Conservation (phyloP, 108 stramenopile genomes). For the Cylindrotheca closterium region DNA sequence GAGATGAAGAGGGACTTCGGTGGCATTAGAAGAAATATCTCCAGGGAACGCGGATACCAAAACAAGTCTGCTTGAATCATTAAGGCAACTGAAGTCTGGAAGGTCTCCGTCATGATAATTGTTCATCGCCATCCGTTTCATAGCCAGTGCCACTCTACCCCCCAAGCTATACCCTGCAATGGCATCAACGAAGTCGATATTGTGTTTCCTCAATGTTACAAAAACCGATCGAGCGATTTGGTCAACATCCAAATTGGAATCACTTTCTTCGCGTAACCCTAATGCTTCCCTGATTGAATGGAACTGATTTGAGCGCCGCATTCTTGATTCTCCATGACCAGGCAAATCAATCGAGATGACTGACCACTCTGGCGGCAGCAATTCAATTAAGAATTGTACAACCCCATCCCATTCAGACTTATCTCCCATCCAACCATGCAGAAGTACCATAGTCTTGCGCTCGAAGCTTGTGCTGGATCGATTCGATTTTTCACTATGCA, state of each 20-base stretch:
- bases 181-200: slow-evolving; percentile 55
- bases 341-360: slow-evolving; percentile 71
- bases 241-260: slow-evolving; percentile 36
- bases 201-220: slow-evolving; percentile 45
- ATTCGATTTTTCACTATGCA: neutral
- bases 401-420: slow-evolving; percentile 77
- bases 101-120: slow-evolving; percentile 2
- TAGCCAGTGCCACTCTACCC: slow-evolving; percentile 82
- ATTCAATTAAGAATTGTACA: slow-evolving; percentile 23
- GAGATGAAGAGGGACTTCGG: neutral
- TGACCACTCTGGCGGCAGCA: slow-evolving; percentile 58
- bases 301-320: slow-evolving; percentile 25
- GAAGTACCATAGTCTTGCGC: slow-evolving; percentile 61
- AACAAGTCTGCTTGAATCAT: slow-evolving; percentile 30
- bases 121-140: slow-evolving; percentile 42
- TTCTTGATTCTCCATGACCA: slow-evolving; percentile 64
- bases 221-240: slow-evolving; percentile 55
- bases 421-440: slow-evolving; percentile 91
- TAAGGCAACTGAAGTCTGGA: neutral
- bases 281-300: slow-evolving; percentile 36
- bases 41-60: slow-evolving; percentile 36
- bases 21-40: neutral
- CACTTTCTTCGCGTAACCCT: slow-evolving; percentile 22
- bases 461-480: neutral
- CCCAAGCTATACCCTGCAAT: slow-evolving; percentile 83